Evolutionary conservation across 2,329 filamentous ascomycete species (phyloP), one percentile per base, ranked within the genome.

Genomic region (Herpotrichia juniperi): DNA sequence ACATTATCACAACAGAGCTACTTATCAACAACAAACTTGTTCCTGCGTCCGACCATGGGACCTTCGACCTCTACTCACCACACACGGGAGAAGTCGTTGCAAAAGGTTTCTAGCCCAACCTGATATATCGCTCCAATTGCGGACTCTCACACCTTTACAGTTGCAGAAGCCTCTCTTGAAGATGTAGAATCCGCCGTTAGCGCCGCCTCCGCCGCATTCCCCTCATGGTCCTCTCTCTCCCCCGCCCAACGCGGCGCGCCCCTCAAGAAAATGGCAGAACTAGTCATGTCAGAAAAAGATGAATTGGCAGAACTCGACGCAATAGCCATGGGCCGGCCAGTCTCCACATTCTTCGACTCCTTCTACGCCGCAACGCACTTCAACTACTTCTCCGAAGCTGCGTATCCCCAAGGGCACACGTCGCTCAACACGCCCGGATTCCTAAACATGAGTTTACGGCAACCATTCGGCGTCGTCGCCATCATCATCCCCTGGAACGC

Each of bases 271-370:
- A 68, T 82, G n/a, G 79, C 78, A 25, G 56, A 66, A 11, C 44
- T 64, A 12, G 55, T 64, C 12, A 10, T 59, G 1, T 42, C 54
- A 3, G 56, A 66, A 37, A 91, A 88, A 87, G 89, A 93, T 70
- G 82, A 89, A 21, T 76, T 93, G 57, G 89, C 90, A 8, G 87
- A 88, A 10, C 90, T 87, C 74, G 93, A 93, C 74, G 91, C 89
- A 5, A 81, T 92, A 43, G 88, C 93, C 76, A 90, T 93, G 79
- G 90, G 90, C 69, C 92, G 92, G 81, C 93, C 90, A 0, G 87
- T 92, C 70, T 86, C 86, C 49, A 88, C 91, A 71, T 89, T 89
- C 42, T 86, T 83, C 73, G 90, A 90, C 42, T 89, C 93, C 68
- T 88, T 91, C 17, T 82, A 93, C 44, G 83, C 90, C 56, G 90